Conservation (phyloP, 768 basidiomycete genomes). For the Pulveroboletus ravenelii region DNA sequence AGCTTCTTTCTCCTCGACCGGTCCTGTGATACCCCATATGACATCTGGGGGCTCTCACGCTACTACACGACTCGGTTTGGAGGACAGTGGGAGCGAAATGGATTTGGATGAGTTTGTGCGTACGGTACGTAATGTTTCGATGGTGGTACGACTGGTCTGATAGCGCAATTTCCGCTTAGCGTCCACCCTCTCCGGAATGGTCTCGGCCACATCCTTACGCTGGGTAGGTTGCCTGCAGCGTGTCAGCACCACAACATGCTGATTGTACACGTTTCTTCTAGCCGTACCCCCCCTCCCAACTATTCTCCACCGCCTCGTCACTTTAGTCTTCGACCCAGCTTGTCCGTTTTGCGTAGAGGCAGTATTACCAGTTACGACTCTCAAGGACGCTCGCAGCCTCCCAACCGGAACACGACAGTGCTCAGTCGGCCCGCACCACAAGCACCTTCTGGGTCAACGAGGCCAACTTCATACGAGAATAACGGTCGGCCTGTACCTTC, state of each 20-base stretch:
- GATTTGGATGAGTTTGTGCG: slow-evolving; percentile 20
- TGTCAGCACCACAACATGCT: neutral
- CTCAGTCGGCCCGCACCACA: slow-evolving; percentile 10
- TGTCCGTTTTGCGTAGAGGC: slow-evolving; percentile 15
- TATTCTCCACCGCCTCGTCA: slow-evolving; percentile 18
- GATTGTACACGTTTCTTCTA: slow-evolving; percentile 2
- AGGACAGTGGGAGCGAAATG: slow-evolving; percentile 28
- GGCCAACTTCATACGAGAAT: slow-evolving; percentile 12
- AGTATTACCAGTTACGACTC: slow-evolving; percentile 2
- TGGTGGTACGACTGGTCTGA: slow-evolving; percentile 2
- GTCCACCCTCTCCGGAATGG: slow-evolving; percentile 25
- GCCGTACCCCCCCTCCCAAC: slow-evolving; percentile 24
- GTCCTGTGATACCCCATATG: neutral
- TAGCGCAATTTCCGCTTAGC: slow-evolving; percentile 4
- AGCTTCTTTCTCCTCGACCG: slow-evolving; percentile 9
- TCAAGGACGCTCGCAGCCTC: slow-evolving; percentile 5
- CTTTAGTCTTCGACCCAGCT: slow-evolving; percentile 12
- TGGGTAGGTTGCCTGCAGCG: slow-evolving; percentile 11
- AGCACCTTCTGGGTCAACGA: slow-evolving; percentile 5
- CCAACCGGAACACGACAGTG: slow-evolving; percentile 10
- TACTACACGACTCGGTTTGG: slow-evolving; percentile 11
- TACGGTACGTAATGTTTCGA: slow-evolving; percentile 7
- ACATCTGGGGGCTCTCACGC: slow-evolving; percentile 11
- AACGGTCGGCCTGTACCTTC: slow-evolving; percentile 5
- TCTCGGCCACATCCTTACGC: slow-evolving; percentile 24